phyloP scores from a whole-genome alignment of 139 green algal species.

The Zygnema circumcarinatum region DNA sequence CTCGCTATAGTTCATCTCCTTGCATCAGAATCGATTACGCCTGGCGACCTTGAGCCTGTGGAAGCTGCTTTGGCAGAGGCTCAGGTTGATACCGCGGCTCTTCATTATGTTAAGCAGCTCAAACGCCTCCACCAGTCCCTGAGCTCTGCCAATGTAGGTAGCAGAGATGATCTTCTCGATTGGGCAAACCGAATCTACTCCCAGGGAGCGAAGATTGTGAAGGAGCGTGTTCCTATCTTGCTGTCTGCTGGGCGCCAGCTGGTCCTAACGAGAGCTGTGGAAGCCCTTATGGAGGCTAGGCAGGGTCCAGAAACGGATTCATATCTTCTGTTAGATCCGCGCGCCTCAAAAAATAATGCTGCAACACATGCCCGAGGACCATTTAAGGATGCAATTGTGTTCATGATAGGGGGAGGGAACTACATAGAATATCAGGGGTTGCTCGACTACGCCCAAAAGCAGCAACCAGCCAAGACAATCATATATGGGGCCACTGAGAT shows the following conservation, averaged over 20 bases:
- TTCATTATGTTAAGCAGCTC: constrained; percentile 89
- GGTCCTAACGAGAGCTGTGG: constrained; percentile 83
- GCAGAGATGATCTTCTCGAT: constrained; percentile 75
- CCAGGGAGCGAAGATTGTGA: constrained; percentile 78
- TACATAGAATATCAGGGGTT: constrained; percentile 91
- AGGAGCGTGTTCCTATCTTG: constrained; percentile 92
- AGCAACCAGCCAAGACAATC: constrained; percentile 63
- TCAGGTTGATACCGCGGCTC: constrained; percentile 79
- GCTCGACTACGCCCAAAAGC: constrained; percentile 67
- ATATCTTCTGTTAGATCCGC: constrained; percentile 85
- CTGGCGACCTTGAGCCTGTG: constrained; percentile 64
- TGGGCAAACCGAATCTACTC: constrained; percentile 88
- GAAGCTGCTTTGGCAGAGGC: constrained; percentile 64
- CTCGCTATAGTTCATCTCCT: constrained; percentile 89
- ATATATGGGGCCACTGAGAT: constrained; percentile 95
- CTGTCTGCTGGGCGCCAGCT: constrained; percentile 73
- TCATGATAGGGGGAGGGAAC: constrained; percentile 97
- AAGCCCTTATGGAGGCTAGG: constrained; percentile 87
- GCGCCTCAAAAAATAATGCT: constrained; percentile 70
- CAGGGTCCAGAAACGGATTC: constrained; percentile 64
- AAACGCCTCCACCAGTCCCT: constrained; percentile 81
- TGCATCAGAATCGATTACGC: constrained; percentile 60
- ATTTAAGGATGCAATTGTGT: constrained; percentile 90
- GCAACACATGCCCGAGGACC: constrained; percentile 57
- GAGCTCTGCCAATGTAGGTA: constrained; percentile 52